A percentile compares a stretch with the other conserved stretches of the same genome.
phyloP scores from a whole-genome alignment of 75 land plant species.

The Picea sitchensis region DNA sequence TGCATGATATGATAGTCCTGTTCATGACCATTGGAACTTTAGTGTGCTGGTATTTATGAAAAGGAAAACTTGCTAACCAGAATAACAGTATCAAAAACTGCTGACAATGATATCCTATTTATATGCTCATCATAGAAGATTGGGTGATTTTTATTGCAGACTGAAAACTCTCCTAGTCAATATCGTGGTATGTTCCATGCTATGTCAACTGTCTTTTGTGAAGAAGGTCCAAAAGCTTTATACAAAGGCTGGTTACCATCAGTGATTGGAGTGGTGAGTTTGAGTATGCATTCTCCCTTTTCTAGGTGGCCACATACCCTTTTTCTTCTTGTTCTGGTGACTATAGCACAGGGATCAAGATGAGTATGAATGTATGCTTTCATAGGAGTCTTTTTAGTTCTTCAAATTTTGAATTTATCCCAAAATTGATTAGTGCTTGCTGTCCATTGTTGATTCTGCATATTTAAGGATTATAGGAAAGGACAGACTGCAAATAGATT shows the following conservation, averaged over 20 bases:
- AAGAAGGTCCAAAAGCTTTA: conserved; percentile 40
- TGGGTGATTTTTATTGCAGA: conserved; percentile 17
- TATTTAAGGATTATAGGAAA: not conserved
- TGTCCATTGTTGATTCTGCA: not conserved
- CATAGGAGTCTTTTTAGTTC: no score
- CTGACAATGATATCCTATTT: no score
- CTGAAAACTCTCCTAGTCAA: conserved; percentile 32
- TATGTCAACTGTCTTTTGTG: conserved; percentile 22
- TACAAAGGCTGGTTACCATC: conserved; percentile 64
- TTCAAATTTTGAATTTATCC: not conserved
- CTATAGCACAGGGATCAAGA: not conserved
- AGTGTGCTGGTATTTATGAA: no score
- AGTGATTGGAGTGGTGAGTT: conserved; percentile 55
- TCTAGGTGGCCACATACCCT: not conserved
- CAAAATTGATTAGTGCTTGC: not conserved
- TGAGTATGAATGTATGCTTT: no score
- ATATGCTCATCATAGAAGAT: no score
- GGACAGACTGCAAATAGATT: no score
- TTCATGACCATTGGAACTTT: no score
- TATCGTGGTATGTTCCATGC: conserved; percentile 52
- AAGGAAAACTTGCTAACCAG: no score
- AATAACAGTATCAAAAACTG: no score
- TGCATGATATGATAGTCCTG: no score
- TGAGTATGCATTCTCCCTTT: not conserved
- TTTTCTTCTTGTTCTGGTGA: not conserved